These are phyloP conservation scores for Arthrobotrys pseudoclavata DNA, from an alignment of 2,329 filamentous ascomycete genomes.

Conservation along the genomic window DNA sequence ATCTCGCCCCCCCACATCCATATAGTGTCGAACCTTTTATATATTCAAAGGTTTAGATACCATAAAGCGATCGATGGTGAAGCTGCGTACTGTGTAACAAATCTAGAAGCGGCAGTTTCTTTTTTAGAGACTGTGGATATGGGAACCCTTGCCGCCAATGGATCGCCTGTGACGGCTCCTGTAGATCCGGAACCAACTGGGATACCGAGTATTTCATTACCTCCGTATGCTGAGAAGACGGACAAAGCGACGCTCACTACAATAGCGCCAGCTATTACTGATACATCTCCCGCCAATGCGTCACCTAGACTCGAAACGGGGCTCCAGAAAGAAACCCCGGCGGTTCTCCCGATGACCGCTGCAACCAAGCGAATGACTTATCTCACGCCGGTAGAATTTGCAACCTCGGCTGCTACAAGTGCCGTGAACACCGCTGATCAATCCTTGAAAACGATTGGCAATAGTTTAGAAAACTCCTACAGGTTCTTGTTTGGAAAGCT, in stretches of 20 bases:
- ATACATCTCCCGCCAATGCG: constrained; percentile 28
- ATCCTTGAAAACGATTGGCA: constrained; percentile 90
- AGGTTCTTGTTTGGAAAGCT: constrained; percentile 91
- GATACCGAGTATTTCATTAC: neutral
- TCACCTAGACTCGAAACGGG: neutral
- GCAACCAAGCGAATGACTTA: constrained; percentile 57
- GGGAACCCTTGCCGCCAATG: constrained; percentile 75
- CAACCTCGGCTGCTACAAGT: constrained; percentile 59
- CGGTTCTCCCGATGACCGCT: neutral
- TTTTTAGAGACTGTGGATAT: constrained; percentile 97
- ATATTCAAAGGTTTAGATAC: constrained; percentile 91
- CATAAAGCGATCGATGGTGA: constrained; percentile 82
- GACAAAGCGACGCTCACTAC: neutral
- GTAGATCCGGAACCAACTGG: neutral
- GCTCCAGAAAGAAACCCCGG: neutral
- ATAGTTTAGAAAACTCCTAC: constrained; percentile 90
- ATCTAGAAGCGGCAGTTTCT: constrained; percentile 91
- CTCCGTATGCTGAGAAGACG: neutral
- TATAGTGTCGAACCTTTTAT: constrained; percentile 93
- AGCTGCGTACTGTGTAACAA: constrained; percentile 94
- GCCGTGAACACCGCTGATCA: constrained; percentile 86
- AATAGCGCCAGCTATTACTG: constrained; percentile 6
- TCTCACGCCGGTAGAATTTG: constrained; percentile 63
- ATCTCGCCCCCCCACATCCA: constrained; percentile 87
- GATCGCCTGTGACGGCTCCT: neutral